Evolutionary conservation across 805 yeast genomes (phyloP).

Genomic region (Teunomyces atbi): DNA sequence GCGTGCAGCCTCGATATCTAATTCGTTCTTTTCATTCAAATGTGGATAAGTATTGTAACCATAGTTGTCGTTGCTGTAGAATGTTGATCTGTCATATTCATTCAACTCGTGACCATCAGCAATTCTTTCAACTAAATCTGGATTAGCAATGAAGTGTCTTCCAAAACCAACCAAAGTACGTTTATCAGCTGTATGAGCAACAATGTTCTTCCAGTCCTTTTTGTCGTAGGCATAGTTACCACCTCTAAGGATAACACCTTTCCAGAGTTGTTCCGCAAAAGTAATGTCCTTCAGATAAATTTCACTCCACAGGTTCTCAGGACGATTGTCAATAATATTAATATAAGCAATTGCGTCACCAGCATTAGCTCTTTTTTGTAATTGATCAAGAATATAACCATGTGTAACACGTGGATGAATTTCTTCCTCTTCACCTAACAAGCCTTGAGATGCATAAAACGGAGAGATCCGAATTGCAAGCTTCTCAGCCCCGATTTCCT

Average conservation of each 20-base stretch:
- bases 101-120: constrained; percentile 39
- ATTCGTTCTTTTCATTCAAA: not conserved
- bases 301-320: not conserved
- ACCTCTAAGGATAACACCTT: constrained; percentile 27
- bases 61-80: constrained; percentile 39
- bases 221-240: constrained; percentile 23
- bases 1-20: not conserved
- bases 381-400: constrained; percentile 39
- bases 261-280: constrained; percentile 30
- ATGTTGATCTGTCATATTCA: constrained; percentile 47
- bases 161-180: constrained; percentile 41
- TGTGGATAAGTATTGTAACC: constrained; percentile 14
- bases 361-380: constrained; percentile 33
- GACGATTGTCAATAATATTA: constrained; percentile 36
- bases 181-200: constrained; percentile 13
- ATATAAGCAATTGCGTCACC: constrained; percentile 28
- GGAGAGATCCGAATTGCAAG: constrained; percentile 52
- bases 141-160: constrained; percentile 52
- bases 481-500: constrained; percentile 51
- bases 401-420: constrained; percentile 37
- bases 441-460: constrained; percentile 30
- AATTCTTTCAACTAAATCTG: constrained; percentile 49
- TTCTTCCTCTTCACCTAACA: constrained; percentile 30
- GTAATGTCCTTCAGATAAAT: constrained; percentile 17
- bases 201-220: constrained; percentile 14